Evolutionary conservation across 1,284 basidiomycete genomes (phyloP), one percentile per base, ranked within the genome.

Genomic region (Gastroboletus turbinatus): DNA sequence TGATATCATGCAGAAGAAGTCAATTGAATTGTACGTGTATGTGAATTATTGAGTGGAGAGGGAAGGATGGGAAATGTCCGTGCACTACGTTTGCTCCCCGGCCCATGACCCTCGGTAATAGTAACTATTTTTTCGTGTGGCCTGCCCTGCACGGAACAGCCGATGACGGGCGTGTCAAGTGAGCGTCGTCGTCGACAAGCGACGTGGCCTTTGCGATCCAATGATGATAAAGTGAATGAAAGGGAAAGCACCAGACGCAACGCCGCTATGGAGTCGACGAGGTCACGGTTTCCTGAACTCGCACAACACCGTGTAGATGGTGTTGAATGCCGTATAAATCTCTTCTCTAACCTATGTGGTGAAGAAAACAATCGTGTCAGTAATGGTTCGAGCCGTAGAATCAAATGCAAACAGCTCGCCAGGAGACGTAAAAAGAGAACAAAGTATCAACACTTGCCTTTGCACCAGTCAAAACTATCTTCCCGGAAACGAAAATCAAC

Each of bases 271-370:
- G 6, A 27, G 5, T 38, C 21, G 19, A 23, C 13, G 5, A 49
- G 50, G 63, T 80, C 74, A 92, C 53, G 90, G 90, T 75, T 92
- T 92, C 73, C 89, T 82, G 81, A 93, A 93, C 70, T 93, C 91
- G 78, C 88, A 90, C 60, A 96, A 75, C 79, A 96, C 94, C 55
- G 94, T 94, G 75, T 98, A 98, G 63, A 99, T 99, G 60, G 94
- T 94, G 79, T 98, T 98, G 85, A 99, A 99, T 39, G 97, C 97
- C 56, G 93, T 94, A 74, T 99, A 99, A 65, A 99, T 99, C 83
- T 99, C 97, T 78, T 98, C 96, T 76, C 97, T 84, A 74, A 98
- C 91, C 92, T 95, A 73, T 63, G 66, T 56, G 61, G 68, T 63
- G 67, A 70, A 65, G 63, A 68, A 58, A 64, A 69, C 47, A 42